Base-by-base conservation (phyloP, 2,329 filamentous ascomycete genomes). In the Fusarium pseudonygamai region DNA sequence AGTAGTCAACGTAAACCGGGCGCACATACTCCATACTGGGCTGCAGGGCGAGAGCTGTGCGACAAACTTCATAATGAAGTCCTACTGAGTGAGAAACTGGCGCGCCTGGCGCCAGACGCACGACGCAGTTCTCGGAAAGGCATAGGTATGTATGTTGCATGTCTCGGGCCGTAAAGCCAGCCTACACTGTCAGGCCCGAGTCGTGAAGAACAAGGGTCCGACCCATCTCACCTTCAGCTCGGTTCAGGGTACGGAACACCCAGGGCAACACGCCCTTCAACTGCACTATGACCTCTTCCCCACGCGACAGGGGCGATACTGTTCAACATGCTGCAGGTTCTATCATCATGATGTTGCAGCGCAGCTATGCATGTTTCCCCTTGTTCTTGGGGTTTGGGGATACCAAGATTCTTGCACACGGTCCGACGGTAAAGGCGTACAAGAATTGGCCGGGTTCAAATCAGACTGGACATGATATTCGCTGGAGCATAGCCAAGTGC, bases 71-170 rank as follows among this genome's bases (percentile, higher is more conserved):
- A 28, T 50, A 18, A 8, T 12, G 26, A 26, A 47, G 49, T 55
- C 43, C 13, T 20, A 60, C 20, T 15, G 16, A 28, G 57, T 24
- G 45, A 47, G 47, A n/a, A 46, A 60, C 42, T 71, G 55, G 45
- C 62, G 66, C 57, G 42, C 57, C 42, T 71, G 55, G 45, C 62
- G 66, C 57, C 68, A 72, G 71, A 57, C 71, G 72, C 72, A 60
- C 64, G 64, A 34, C 64, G 71, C 64, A 74, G 60, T 42, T 43
- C n/a, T 39, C 26, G 24, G 50, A 52, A 61, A 42, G 52, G 59
- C 45, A 49, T 52, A n/a, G n/a, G n/a, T n/a, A n/a, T n/a, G n/a
- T n/a, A 36, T 53, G 30, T 55, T 62, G 36, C 42, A 68, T 28
- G 64, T 63, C 56, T 68, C 56, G 32, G 56, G 32, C 56, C 42